Evolutionary conservation across 768 basidiomycete genomes (phyloP).

Genomic region (Filobasidium floriforme): DNA sequence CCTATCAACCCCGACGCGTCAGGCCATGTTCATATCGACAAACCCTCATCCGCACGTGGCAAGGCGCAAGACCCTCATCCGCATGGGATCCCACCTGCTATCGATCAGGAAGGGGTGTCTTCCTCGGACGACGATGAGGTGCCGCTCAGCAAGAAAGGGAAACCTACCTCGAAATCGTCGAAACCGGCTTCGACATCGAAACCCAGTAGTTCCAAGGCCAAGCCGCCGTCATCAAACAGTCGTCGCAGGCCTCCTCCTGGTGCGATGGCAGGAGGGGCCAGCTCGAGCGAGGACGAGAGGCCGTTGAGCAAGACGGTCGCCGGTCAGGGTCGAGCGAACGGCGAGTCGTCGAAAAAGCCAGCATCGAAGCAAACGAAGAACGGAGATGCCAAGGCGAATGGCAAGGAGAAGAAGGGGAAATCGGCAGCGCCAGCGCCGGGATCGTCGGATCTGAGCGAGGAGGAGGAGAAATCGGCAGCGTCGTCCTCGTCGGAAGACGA

Average conservation of each 20-base stretch:
- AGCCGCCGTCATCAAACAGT: too few relatives aligned
- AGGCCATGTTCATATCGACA: neutral
- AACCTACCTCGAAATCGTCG: neutral
- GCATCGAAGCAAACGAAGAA: neutral
- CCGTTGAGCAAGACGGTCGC: neutral
- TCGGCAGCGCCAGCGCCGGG: neutral
- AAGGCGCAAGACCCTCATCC: conserved; percentile 8
- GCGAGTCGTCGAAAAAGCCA: neutral
- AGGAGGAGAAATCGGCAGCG: neutral
- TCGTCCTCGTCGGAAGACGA: conserved; percentile 8
- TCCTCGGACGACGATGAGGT: conserved; percentile 15
- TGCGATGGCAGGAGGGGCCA: neutral
- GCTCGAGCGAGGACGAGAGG: neutral
- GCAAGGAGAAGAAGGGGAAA: neutral
- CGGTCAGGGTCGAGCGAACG: neutral
- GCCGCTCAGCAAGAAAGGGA: conserved; percentile 20
- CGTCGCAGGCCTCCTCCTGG: too few relatives aligned
- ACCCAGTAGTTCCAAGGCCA: neutral
- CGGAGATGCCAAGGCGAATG: neutral
- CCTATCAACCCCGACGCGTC: neutral
- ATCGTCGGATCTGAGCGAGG: neutral
- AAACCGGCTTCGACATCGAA: neutral
- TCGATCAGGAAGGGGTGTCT: neutral
- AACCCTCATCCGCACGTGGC: neutral
- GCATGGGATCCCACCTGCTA: conserved; percentile 6